Base-by-base conservation (phyloP, 352 stramenopile genomes). In the Elongisporangium senticosum region DNA sequence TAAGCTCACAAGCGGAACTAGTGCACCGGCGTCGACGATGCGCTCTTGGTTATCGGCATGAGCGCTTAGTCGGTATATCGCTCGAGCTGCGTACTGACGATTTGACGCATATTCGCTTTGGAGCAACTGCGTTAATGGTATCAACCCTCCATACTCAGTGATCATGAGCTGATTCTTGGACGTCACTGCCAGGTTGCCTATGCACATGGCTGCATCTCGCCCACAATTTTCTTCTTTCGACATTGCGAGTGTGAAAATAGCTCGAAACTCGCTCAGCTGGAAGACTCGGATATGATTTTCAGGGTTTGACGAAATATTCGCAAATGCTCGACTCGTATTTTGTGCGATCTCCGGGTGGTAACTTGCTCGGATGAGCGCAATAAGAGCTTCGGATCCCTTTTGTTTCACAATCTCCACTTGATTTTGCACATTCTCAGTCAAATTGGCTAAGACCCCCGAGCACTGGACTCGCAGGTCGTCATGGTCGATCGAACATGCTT, bases 111-210 rank as follows among this genome's bases (percentile, higher is more conserved):
- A 97, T 14, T 64, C 51, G 49, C 73, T 90, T 43, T 68, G 63
- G 10, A 98, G 65, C 3, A 97, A 64, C 26, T 81, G 63, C 4
- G 96, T 79, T 1, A 98, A 77, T 3, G 87, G 82, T 20, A 68
- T 59, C 14, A 98, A 79, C 0, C 85, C 94, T 17, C 91, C 93
- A n/a, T 92, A 67, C 53, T 91, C 74, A 13, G 84, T 79, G 62
- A 98, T 96, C 55, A 89, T 74, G 7, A 82, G 62, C 65, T 98
- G 95, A 62, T 95, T 98, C 59, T 96, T 86, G 21, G 78, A 51
- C 6, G 85, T 95, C 23, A 97, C 85, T 1, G 96, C 89, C 60
- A 99, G 61, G 65, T 99, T 99, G 26, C 90, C 91, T 17, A 98
- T 77, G 37, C 93, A 88, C 66, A 98, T 92, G 0, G 93, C 85